Conservation (phyloP, 768 basidiomycete species). For the Dendrothele bispora region DNA sequence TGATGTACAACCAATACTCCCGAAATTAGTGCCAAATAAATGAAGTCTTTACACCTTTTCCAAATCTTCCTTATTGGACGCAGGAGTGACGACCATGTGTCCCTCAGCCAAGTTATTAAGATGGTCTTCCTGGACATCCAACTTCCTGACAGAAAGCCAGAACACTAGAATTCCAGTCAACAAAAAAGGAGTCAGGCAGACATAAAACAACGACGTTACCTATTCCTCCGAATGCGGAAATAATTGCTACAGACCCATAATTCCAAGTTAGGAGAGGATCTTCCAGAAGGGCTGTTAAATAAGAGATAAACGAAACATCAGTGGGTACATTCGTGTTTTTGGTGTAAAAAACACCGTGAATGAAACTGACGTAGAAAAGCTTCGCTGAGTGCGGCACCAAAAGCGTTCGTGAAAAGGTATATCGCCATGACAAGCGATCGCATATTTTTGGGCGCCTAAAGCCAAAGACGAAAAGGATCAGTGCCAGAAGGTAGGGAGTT, state of each 20-base stretch:
- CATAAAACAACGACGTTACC: too few species aligned
- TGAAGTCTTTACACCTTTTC: too few species aligned
- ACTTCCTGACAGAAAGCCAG: conserved; percentile 49
- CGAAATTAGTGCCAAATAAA: too few species aligned
- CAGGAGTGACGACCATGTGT: conserved; percentile 15
- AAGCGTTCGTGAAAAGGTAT: conserved; percentile 58
- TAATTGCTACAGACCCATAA: conserved; percentile 37
- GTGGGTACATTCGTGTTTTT: neutral
- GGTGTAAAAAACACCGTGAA: conserved; percentile 1
- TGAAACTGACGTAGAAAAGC: conserved; percentile 63
- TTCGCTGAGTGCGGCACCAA: conserved; percentile 65
- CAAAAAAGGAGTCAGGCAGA: too few species aligned
- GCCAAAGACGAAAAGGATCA: too few species aligned
- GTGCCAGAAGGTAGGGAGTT: too few species aligned
- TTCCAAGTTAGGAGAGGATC: conserved; percentile 55
- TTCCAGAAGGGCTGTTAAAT: conserved; percentile 33
- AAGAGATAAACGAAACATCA: too few species aligned
- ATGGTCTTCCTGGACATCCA: conserved; percentile 63
- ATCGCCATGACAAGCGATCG: conserved; percentile 79
- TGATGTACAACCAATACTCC: too few species aligned
- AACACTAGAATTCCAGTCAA: too few species aligned
- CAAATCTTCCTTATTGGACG: too few species aligned
- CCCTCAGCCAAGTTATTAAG: conserved; percentile 55
- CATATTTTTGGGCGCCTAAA: conserved; percentile 92
- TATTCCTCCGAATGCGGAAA: conserved; percentile 36